Conservation (phyloP, 2,329 filamentous ascomycete species). For the Xylariaceae sp. region DNA sequence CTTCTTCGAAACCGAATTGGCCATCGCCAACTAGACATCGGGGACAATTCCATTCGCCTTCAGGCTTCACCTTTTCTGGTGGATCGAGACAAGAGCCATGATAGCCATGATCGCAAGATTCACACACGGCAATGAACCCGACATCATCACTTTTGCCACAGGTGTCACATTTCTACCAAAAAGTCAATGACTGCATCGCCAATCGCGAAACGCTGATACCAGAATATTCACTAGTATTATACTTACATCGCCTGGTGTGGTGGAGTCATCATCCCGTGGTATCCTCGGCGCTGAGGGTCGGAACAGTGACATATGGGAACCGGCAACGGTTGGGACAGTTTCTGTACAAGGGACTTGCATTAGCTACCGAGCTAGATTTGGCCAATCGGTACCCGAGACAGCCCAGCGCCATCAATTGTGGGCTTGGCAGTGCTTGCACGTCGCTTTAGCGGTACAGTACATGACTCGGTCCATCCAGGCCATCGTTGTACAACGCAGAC, state of each 20-base stretch:
- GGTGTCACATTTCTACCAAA: slow-evolving; percentile 69
- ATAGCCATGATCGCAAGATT: slow-evolving; percentile 85
- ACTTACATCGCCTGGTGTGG: slow-evolving; percentile 39
- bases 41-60: slow-evolving; percentile 93
- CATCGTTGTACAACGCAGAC: slow-evolving; percentile 2
- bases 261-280: slow-evolving; percentile 51
- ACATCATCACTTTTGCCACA: slow-evolving; percentile 77
- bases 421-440: slow-evolving; percentile 3
- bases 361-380: slow-evolving; percentile 25
- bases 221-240: no score
- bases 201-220: background rate
- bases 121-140: slow-evolving; percentile 71
- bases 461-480: slow-evolving; percentile 9
- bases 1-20: slow-evolving; percentile 96
- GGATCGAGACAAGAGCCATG: slow-evolving; percentile 89
- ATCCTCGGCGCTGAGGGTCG: slow-evolving; percentile 72
- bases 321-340: slow-evolving; percentile 78
- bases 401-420: slow-evolving; percentile 6
- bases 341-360: slow-evolving; percentile 38
- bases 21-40: slow-evolving; percentile 93
- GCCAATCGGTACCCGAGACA: slow-evolving; percentile 15
- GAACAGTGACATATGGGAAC: slow-evolving; percentile 94
- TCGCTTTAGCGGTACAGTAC: slow-evolving; percentile 10
- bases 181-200: slow-evolving; percentile 13
- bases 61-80: slow-evolving; percentile 69